Conservation (phyloP, 2,329 filamentous ascomycete genomes). For the Decorospora gaudefroyi region DNA sequence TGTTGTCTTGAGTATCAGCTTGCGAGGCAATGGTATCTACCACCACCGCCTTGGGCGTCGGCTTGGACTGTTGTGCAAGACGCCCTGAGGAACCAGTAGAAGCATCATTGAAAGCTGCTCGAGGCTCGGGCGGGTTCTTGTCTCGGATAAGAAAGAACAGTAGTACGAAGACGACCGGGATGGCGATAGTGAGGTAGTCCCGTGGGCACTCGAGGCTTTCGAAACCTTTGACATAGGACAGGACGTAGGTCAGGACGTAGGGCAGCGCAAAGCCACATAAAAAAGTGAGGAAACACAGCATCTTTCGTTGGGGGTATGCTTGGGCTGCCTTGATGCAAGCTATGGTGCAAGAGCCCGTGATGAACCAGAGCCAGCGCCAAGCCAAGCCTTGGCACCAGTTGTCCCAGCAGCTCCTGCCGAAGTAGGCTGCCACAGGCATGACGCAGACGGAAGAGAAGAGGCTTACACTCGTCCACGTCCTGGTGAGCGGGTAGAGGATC, state of each 20-base stretch:
- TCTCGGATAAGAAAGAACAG: background rate
- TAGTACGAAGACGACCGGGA: background rate
- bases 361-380: slow-evolving; percentile 1
- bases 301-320: background rate
- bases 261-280: background rate
- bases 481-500: background rate
- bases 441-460: background rate
- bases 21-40: background rate
- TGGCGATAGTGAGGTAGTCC: background rate
- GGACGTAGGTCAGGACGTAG: background rate
- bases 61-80: background rate
- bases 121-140: background rate
- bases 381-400: background rate
- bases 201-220: background rate
- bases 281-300: background rate
- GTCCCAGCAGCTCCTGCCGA: background rate
- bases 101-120: background rate
- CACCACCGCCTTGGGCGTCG: background rate
- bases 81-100: background rate
- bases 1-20: too few relatives aligned
- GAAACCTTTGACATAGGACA: background rate
- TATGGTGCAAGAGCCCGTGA: background rate
- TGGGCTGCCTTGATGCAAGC: background rate
- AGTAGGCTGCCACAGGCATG: background rate
- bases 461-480: background rate